These are phyloP conservation scores for Inosperma sp. DNA, from an alignment of 768 basidiomycete species.

Conservation along the genomic window DNA sequence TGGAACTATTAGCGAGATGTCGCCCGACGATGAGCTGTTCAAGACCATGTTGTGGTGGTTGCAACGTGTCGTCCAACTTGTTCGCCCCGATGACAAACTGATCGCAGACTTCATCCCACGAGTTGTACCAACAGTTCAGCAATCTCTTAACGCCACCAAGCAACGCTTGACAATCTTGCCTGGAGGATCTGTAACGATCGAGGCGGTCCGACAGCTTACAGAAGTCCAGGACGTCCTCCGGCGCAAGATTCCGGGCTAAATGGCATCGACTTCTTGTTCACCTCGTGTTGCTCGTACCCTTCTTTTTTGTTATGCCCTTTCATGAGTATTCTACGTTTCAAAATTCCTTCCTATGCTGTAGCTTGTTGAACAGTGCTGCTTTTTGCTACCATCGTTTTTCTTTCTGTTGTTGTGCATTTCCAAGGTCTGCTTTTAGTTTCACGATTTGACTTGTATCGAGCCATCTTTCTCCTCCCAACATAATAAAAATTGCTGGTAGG, in stretches of 20 bases:
- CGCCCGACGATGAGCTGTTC: constrained; percentile 75
- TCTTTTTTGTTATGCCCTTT: constrained; percentile 1
- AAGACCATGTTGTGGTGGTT: constrained; percentile 86
- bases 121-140: constrained; percentile 75
- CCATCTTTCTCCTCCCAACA: too few relatives aligned
- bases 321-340: too few relatives aligned
- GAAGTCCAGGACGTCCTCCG: constrained; percentile 74
- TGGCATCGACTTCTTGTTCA: neutral
- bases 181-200: constrained; percentile 60
- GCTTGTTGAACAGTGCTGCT: too few relatives aligned
- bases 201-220: constrained; percentile 62
- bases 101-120: constrained; percentile 79
- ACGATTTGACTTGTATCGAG: too few relatives aligned
- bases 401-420: too few relatives aligned
- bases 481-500: too few relatives aligned
- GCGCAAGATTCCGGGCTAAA: constrained; percentile 36
- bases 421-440: too few relatives aligned
- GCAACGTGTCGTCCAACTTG: constrained; percentile 63
- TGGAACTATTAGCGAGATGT: constrained; percentile 68
- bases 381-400: too few relatives aligned
- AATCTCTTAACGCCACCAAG: constrained; percentile 71
- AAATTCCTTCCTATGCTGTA: too few relatives aligned
- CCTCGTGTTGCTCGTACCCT: constrained; percentile 5
- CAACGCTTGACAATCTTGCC: constrained; percentile 77
- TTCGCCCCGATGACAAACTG: constrained; percentile 79